These are phyloP conservation scores for Cyamopsis tetragonoloba DNA, from an alignment of 306 rosid species.

Conservation along the genomic window DNA sequence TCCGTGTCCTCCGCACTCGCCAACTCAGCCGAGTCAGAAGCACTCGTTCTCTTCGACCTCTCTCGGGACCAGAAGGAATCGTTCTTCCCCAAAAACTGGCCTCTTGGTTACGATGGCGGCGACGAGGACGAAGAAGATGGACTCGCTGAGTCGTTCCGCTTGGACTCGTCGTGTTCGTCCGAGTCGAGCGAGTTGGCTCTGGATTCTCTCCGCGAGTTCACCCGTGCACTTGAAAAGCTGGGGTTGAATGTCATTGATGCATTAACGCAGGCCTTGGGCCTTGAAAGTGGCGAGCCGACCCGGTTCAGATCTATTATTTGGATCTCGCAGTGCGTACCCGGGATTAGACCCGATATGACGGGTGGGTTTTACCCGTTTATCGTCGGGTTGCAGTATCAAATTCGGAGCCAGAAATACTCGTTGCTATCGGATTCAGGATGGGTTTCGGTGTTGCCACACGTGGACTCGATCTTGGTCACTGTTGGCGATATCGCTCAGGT, in stretches of 20 bases:
- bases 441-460: slow-evolving; percentile 61
- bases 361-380: slow-evolving; percentile 73
- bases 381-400: slow-evolving; percentile 68
- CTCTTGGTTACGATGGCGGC: slow-evolving; percentile 55
- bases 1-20: slow-evolving; percentile 52
- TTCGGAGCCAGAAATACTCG: slow-evolving; percentile 48
- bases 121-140: slow-evolving; percentile 29
- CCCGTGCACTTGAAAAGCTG: slow-evolving; percentile 49
- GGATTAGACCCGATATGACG: slow-evolving; percentile 7
- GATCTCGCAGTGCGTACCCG: slow-evolving; percentile 42
- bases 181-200: slow-evolving; percentile 40
- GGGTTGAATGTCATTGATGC: slow-evolving; percentile 54
- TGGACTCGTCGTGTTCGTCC: slow-evolving; percentile 40
- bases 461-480: slow-evolving; percentile 66
- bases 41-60: slow-evolving; percentile 58
- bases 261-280: slow-evolving; percentile 42
- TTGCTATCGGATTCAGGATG: slow-evolving; percentile 74
- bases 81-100: slow-evolving; percentile 58
- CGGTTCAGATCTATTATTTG: slow-evolving; percentile 51
- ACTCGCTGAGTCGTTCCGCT: slow-evolving; percentile 56
- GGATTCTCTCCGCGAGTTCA: slow-evolving; percentile 42
- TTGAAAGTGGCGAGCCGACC: slow-evolving; percentile 39
- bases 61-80: slow-evolving; percentile 42
- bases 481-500: slow-evolving; percentile 89
- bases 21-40: slow-evolving; percentile 69